Base-by-base conservation (phyloP, 345 rosid genomes). In the Camelina hispida region DNA sequence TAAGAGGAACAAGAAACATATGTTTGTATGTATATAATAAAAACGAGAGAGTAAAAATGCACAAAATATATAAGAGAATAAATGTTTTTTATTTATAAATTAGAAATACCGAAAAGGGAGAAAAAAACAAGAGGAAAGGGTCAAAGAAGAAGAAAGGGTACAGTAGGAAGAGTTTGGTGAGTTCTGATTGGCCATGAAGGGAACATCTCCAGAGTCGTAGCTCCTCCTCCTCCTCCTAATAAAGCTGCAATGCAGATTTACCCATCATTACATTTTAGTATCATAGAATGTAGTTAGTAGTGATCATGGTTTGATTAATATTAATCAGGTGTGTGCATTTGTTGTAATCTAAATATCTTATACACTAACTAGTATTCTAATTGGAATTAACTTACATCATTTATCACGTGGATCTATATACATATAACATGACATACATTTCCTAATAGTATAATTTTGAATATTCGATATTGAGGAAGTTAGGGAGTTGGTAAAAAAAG, bases 181-280 rank as follows among this genome's bases (percentile, higher is more conserved):
- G 87, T 87, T 87, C 97, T 95, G 60, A 95, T 92, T 86, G 99
- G 97, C 98, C 98, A 90, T 54, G 99, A 88, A 83, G 99, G 99
- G 87, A 92, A 95, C 94, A 95, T 92, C 79, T 95, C 99, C 90
- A 92, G 93, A 79, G 99, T 89, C 66, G 99, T 93, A 80, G 97
- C 91, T 78, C 95, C 96, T 81, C 87, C 87, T 71, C 61, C 73
- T 72, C 62, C 73, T 72, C 76, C 80, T 69, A 84, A 86, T 71
- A 89, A 89, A 88, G 91, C 97, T 92, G 99, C 84, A 81, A 87
- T 90, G 97, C 84, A 81, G 85, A 78, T 6, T 37, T 85, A 75
- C 16, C 46, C 76, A 77, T 77, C 72, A 77, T 78, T 77, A 77
- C 75, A 46, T 74, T 35, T 14, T 18, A 61, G 20, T 22, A 9